A percentile compares a stretch with the other conserved stretches of the same genome.
phyloP scores from a whole-genome alignment of 208 protist species.

The Trypanosoma mega region DNA sequence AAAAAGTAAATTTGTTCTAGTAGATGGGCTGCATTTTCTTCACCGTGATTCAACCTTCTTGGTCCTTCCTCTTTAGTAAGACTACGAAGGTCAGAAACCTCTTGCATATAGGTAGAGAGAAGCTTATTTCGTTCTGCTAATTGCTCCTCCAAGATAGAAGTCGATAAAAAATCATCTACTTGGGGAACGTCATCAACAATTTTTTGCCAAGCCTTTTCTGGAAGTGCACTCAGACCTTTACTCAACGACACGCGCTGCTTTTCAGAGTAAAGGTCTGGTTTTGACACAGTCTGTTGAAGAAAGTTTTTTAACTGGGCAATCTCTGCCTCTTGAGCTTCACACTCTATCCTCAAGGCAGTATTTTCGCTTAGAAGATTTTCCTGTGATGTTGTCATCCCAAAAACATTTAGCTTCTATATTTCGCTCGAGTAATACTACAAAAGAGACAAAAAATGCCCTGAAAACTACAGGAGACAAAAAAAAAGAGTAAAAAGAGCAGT shows the following conservation, averaged over 20 bases:
- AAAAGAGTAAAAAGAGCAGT: slow-evolving; percentile 7
- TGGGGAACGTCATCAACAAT: slow-evolving; percentile 10
- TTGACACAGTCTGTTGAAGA: slow-evolving; percentile 25
- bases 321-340: slow-evolving; percentile 30
- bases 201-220: slow-evolving; percentile 33
- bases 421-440: slow-evolving; percentile 8
- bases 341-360: slow-evolving; percentile 26
- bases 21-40: slow-evolving; percentile 45
- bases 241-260: slow-evolving; percentile 27
- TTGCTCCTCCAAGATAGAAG: slow-evolving; percentile 20
- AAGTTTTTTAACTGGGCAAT: slow-evolving; percentile 27
- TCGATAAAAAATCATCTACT: slow-evolving; percentile 20
- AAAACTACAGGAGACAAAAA: slow-evolving; percentile 9
- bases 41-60: background rate
- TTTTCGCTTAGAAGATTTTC: slow-evolving; percentile 26
- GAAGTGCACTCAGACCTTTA: slow-evolving; percentile 29
- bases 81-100: slow-evolving; percentile 22
- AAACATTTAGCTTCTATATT: background rate
- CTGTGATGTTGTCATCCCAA: slow-evolving; percentile 2
- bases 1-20: slow-evolving; percentile 77
- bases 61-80: slow-evolving; percentile 1
- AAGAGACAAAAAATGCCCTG: slow-evolving; percentile 14
- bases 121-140: slow-evolving; percentile 21
- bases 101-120: slow-evolving; percentile 18
- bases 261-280: slow-evolving; percentile 23